Percentiles rank a stretch among this genome's conserved stretches.
Conservation (phyloP, 2,329 filamentous ascomycete genomes). For the Claviceps sp. region DNA sequence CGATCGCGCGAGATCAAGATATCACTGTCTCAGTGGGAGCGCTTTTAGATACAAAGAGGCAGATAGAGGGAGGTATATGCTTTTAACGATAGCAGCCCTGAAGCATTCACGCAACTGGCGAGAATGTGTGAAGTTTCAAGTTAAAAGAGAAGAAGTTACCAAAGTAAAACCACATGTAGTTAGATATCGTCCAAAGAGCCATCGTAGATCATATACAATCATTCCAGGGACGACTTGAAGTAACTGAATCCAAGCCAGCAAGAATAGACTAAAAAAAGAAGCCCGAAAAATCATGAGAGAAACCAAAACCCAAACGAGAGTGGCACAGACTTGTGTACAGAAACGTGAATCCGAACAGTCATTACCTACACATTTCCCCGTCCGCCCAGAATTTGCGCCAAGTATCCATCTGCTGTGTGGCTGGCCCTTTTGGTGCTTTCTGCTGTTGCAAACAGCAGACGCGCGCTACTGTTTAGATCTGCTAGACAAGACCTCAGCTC, state of each 20-base stretch:
- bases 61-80: background rate
- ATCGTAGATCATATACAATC: background rate
- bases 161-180: background rate
- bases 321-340: conserved; percentile 4
- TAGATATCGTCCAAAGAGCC: background rate
- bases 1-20: too few relatives aligned
- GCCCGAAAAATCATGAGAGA: background rate
- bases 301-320: background rate
- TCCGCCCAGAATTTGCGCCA: background rate
- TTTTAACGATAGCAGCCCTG: background rate
- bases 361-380: background rate
- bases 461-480: background rate
- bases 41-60: background rate
- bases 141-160: too few relatives aligned
- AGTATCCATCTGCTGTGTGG: background rate
- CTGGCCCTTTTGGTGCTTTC: background rate
- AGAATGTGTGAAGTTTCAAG: background rate
- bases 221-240: background rate
- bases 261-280: conserved; percentile 3
- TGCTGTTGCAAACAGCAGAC: background rate
- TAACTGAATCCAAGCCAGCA: background rate
- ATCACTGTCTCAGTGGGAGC: too few relatives aligned
- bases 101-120: background rate
- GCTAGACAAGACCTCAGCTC: background rate
- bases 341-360: background rate